Evolutionary conservation across 139 green algal genomes (phyloP), one percentile per base, ranked within the genome.

Genomic region (Microglena sp.): DNA sequence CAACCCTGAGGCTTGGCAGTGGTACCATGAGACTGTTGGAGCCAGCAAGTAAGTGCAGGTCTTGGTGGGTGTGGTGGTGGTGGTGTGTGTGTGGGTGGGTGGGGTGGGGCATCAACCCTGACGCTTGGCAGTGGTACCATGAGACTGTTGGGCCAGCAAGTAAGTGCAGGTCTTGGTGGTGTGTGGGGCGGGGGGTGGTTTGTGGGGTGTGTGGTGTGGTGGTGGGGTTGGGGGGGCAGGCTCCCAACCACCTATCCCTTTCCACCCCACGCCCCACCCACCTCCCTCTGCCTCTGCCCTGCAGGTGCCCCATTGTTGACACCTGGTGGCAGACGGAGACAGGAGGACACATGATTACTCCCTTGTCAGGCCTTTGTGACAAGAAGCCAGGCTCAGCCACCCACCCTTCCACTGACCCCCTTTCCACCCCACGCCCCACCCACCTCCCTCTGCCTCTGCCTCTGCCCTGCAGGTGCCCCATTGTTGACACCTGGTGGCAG

Each of bases 1-100:
- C 85, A 97, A 98, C 74, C 94, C 92, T 4, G 80, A 94, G 71
- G 94, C 94, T 24, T 99, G 94, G 94, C 76, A 81, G 24, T 99
- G 93, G 92, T 97, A 96, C 73, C 33, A 91, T 56, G 73, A 91
- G 33, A 78, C 91, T 30, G 80, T 92, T 2, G 85, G 86, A 26
- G 68, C 44, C 2, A 31, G 36, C 30, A 62, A 27, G 72, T 77
- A 62, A 33, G 69, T 6, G 55, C 22, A n/a, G 40, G 56, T 15
- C 24, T 28, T 35, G 3, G 54, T 7, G 18, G 27, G 44, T 11
- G 5, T 24, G 3, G 29, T 44, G 30, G 2, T 5, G 60, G 60
- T 2, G 27, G 43, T 5, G 30, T 8, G 66, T 7, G 8, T 66
- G 7, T 6, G 50, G 26, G 50, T 59, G 36, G 11, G 45, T 68